Base-by-base conservation (phyloP, 2,329 filamentous ascomycete species). In the Metarhizium humberi region DNA sequence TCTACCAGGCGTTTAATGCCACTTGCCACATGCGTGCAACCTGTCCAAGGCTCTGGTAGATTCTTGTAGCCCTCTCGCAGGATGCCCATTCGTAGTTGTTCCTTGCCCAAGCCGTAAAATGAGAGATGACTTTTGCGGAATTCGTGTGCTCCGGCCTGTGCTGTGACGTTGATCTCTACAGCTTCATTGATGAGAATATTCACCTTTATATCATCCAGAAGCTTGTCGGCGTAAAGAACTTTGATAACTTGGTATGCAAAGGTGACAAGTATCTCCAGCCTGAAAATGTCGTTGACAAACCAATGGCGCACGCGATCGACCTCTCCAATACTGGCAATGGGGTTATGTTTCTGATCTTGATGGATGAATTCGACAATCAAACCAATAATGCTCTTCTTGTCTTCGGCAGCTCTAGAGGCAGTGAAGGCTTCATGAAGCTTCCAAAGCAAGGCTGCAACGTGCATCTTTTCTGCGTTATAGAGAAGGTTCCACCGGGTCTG, bases 381-480 rank as follows among this genome's bases (percentile, higher is more conserved):
- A 13, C 84, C 81, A 54, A 95, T 76, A 53, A 95, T 77, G 4
- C 85, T 87, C 65, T 84, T 84, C 64, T 86, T 84, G 46, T 83
- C 77, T 42, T 81, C 80, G 18, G 77, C 75, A 14, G 81, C 75
- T 10, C 82, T 80, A 52, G 76, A 76, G 52, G 80, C 76, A 7
- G 85, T 77, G 52, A 86, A 86, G 7, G 77, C 74, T 65, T 96
- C 88, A 64, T 95, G 90, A 53, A 82, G 78, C 58, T 84, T 85
- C 91, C 92, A 97, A 42, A 97, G 78, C 49, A 84, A 78, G 57
- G 81, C 79, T 18, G 90, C 90, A 40, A 91, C 88, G 47, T 87
- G 84, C 73, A 97, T 80, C 70, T 92, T 96, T 69, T 99, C 94
- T 0, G 92, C 92, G 64, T 92, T 85, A 77, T 85, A 88, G n/a